Conservation (phyloP, 192 early-diverging fungal species). For the Entomortierella lignicola region DNA sequence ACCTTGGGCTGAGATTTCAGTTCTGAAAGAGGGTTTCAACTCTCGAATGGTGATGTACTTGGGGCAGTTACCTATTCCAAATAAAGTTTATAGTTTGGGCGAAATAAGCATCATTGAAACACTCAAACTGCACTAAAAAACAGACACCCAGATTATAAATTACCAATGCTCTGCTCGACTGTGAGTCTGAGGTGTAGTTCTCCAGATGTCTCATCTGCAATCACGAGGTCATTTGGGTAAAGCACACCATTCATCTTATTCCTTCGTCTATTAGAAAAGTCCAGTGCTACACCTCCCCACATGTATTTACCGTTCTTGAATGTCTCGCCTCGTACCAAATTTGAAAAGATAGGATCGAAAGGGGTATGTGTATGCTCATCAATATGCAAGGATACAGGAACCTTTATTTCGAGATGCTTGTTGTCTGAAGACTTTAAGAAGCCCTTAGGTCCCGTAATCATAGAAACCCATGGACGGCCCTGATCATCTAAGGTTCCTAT, state of each 20-base stretch:
- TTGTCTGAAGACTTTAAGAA: conserved; percentile 19
- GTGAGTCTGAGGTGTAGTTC: conserved; percentile 35
- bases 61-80: conserved; percentile 33
- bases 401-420: conserved; percentile 22
- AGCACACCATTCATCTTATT: conserved; percentile 49
- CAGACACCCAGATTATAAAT: too few relatives aligned
- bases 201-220: conserved; percentile 9
- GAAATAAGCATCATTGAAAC: neutral
- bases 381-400: neutral
- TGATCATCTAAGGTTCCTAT: conserved; percentile 29
- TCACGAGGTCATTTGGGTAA: conserved; percentile 7
- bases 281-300: conserved; percentile 35
- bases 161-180: conserved; percentile 47
- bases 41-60: conserved; percentile 49
- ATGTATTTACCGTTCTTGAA: conserved; percentile 14
- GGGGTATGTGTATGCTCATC: too few relatives aligned
- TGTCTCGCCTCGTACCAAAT: conserved; percentile 20
- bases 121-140: too few relatives aligned
- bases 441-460: conserved; percentile 25
- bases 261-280: conserved; percentile 45
- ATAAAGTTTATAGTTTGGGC: neutral
- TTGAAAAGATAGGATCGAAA: conserved; percentile 22
- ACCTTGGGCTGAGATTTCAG: neutral
- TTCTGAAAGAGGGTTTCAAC: neutral
- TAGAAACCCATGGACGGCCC: conserved; percentile 46